Evolutionary conservation across 345 rosid genomes (phyloP).

Genomic region (Ailanthus altissimus): DNA sequence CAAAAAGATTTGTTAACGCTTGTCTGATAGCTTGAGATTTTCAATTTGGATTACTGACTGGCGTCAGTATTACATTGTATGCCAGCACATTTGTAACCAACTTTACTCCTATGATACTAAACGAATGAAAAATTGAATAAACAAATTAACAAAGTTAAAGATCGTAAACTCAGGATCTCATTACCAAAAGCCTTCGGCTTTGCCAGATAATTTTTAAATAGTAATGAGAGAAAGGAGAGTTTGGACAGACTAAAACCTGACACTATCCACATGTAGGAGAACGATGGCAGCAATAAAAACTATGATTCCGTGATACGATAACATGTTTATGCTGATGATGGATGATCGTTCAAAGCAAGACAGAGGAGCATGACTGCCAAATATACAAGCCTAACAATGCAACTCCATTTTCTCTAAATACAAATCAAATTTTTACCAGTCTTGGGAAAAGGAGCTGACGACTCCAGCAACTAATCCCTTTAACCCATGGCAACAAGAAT

Average conservation of each 20-base stretch:
- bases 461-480: slow-evolving; percentile 14
- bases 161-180: not conserved
- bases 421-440: slow-evolving; percentile 27
- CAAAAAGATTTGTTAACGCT: no score
- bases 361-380: slow-evolving; percentile 17
- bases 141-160: no score
- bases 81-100: no score
- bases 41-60: not conserved
- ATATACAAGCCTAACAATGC: slow-evolving; percentile 20
- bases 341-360: slow-evolving; percentile 16
- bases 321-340: slow-evolving; percentile 28
- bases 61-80: no score
- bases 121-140: no score
- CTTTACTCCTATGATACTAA: no score
- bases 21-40: not conserved
- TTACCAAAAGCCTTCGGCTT: slow-evolving; percentile 19
- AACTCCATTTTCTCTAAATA: slow-evolving; percentile 28
- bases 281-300: slow-evolving; percentile 8
- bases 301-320: slow-evolving; percentile 24
- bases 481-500: slow-evolving; percentile 11
- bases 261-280: slow-evolving; percentile 12
- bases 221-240: not conserved
- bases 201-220: not conserved
- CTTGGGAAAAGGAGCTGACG: slow-evolving; percentile 3
- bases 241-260: not conserved